These are phyloP conservation scores for Fagus crenata DNA, from an alignment of 306 rosid genomes.

Conservation along the genomic window DNA sequence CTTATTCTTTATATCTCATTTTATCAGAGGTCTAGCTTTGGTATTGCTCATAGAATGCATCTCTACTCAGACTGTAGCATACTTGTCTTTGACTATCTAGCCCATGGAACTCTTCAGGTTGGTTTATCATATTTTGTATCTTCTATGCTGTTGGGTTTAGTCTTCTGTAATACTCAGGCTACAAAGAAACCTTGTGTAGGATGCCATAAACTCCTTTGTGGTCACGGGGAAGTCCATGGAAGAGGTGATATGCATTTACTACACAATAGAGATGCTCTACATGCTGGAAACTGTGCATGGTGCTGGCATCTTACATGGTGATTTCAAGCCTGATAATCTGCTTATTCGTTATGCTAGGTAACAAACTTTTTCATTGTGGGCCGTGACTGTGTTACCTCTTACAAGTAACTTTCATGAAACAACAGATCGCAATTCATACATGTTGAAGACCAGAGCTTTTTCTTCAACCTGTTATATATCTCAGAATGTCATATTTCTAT, in stretches of 20 bases:
- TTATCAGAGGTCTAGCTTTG: constrained; percentile 83
- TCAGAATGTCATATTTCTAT: neutral
- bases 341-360: constrained; percentile 90
- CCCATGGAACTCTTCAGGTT: constrained; percentile 93
- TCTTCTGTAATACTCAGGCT: constrained; percentile 24
- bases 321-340: no score
- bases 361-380: constrained; percentile 22
- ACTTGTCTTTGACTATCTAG: constrained; percentile 69
- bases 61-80: constrained; percentile 78
- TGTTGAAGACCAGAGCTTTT: constrained; percentile 9
- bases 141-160: constrained; percentile 15
- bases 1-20: constrained; percentile 37
- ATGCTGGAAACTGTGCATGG: no score
- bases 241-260: no score
- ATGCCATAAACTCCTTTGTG: constrained; percentile 69
- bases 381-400: constrained; percentile 23
- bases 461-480: neutral
- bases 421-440: neutral
- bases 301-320: no score
- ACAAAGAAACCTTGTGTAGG: constrained; percentile 51
- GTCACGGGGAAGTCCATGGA: constrained; percentile 80
- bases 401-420: constrained; percentile 4
- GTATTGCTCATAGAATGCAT: constrained; percentile 70
- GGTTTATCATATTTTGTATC: constrained; percentile 23
- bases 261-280: no score